Conservation (phyloP, 768 basidiomycete genomes). For the Podaxis rugospora region DNA sequence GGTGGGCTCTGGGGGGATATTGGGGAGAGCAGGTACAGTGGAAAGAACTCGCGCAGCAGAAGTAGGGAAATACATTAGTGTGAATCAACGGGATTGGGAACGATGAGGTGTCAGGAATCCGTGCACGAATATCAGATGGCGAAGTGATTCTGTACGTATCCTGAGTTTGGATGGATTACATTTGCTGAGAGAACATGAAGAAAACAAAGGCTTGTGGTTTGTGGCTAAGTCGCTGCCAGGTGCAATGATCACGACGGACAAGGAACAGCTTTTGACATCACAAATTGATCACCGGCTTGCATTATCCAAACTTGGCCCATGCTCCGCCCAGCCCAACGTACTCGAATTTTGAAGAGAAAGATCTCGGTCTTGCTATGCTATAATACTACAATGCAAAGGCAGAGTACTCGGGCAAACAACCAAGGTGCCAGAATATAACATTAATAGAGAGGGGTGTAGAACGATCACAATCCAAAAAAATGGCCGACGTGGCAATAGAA, state of each 20-base stretch:
- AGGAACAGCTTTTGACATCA: conserved; percentile 1
- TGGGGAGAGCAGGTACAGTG: conserved; percentile 63
- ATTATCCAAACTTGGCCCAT: neutral
- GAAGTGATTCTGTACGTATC: neutral
- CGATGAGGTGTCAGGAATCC: neutral
- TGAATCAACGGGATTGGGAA: neutral
- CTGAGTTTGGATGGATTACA: neutral
- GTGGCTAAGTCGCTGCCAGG: neutral
- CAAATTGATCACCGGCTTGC: neutral
- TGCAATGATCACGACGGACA: neutral
- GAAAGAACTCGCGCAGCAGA: conserved; percentile 72
- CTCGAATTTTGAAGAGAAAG: neutral
- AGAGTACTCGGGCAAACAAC: neutral
- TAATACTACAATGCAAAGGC: conserved; percentile 7
- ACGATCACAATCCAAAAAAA: neutral
- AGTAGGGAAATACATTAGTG: conserved; percentile 80
- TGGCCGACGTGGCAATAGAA: neutral
- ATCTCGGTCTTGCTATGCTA: neutral
- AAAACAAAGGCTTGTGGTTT: neutral
- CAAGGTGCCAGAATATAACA: neutral
- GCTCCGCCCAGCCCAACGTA: too few species aligned
- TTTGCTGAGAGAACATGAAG: neutral
- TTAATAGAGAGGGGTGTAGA: conserved; percentile 2
- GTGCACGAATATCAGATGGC: neutral
- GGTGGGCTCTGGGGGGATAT: conserved; percentile 52